Evolutionary conservation across 169 alveolate genomes (phyloP), one percentile per base, ranked within the genome.

Genomic region (Plasmodium billcollinsi): DNA sequence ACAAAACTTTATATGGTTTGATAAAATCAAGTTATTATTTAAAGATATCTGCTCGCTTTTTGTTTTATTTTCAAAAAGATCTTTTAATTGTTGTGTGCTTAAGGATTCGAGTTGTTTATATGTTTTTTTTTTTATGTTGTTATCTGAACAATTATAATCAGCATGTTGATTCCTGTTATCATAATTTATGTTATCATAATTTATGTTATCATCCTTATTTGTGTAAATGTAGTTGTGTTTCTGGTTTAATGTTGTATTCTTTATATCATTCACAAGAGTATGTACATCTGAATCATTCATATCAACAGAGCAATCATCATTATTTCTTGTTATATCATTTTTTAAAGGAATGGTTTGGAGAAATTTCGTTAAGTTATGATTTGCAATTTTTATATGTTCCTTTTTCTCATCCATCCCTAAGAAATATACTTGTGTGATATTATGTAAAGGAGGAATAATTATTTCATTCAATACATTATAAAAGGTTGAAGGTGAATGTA

Each of bases 401-500:
- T 56, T 52, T 54, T 72, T 56, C 21, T 83, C 91, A 49, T 83
- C 91, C 7, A 56, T 50, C 8, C 91, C 91, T 56, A 83, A 33
- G 7, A 83, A 62, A 73, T 69, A 69, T 33, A 83, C 86, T 2
- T 72, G 39, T 9, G 56, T 18, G n/a, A 72, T 39, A 72, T 69
- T 9, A n/a, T 70, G 43, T n/a, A 39, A 12, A 33, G 56, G 65
- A 1, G 21, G 12, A 24, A 83, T 63, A 29, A n/a, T 69, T 29
- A 83, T 52, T 45, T 83, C 86, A 83, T 83, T 83, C 71, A 83
- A 49, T 12, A 62, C 91, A 20, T 63, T 66, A 62, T 39, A 83
- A 70, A 83, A 83, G 5, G 67, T 5, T 33, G 85, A 83, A 8
- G 91, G 73, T 1, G 91, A 83, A 39, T 83, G 91, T n/a, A 83